Evolutionary conservation across 2,329 filamentous ascomycete species (phyloP).

Genomic region (Talaromyces sp.): DNA sequence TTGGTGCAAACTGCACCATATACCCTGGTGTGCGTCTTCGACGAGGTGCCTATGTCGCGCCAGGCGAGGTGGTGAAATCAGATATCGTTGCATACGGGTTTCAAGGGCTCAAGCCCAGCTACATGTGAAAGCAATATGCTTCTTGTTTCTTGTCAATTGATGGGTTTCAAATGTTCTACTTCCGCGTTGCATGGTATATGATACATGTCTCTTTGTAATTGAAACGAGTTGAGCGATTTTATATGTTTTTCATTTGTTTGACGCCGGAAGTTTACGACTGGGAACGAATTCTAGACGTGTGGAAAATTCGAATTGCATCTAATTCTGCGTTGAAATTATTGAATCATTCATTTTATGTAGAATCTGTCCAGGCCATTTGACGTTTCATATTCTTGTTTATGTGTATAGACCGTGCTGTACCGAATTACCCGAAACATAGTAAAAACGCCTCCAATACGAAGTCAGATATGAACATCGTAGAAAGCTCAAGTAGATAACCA

Average conservation of each 20-base stretch:
- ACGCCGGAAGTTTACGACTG: neutral
- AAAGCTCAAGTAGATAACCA: conserved; percentile 46
- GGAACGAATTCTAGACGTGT: neutral
- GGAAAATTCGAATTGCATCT: neutral
- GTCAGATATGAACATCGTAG: neutral
- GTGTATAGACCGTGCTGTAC: neutral
- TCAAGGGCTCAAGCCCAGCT: conserved; percentile 41
- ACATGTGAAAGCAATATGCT: conserved; percentile 30
- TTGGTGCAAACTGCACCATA: conserved; percentile 62
- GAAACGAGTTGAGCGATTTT: conserved; percentile 1
- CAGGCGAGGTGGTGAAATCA: conserved; percentile 44
- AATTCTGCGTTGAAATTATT: neutral
- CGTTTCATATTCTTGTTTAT: neutral
- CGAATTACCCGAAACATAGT: neutral
- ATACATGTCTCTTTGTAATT: conserved; percentile 11
- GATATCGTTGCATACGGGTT: conserved; percentile 43
- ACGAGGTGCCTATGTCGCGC: conserved; percentile 44
- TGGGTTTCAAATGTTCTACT: neutral
- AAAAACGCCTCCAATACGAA: neutral
- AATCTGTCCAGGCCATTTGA: neutral
- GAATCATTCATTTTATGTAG: neutral
- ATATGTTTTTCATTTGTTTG: neutral
- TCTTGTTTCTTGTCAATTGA: neutral
- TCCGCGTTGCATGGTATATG: conserved; percentile 1
- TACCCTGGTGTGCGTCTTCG: conserved; percentile 45